phyloP scores from a whole-genome alignment of 371 early-diverging fungal genomes.

The Choanephora cucurbitarum region DNA sequence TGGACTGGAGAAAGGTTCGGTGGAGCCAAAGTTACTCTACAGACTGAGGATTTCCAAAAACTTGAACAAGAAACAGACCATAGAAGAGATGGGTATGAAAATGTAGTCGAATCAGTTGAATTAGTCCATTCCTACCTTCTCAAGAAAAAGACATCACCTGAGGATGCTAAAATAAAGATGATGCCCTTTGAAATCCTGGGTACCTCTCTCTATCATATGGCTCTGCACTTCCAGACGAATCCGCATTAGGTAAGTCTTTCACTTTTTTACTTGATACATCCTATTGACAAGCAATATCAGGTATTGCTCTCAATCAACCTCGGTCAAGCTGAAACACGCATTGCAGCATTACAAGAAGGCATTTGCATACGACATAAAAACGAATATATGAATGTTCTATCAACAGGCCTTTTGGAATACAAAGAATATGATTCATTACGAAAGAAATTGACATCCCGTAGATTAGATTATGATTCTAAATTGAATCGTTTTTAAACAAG shows the following conservation, averaged over 20 bases:
- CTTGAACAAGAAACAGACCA: slow-evolving; percentile 39
- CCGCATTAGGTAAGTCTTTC: slow-evolving; percentile 65
- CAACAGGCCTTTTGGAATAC: slow-evolving; percentile 51
- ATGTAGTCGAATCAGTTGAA: slow-evolving; percentile 33
- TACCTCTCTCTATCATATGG: slow-evolving; percentile 59
- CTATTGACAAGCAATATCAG: slow-evolving; percentile 24
- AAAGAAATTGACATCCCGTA: slow-evolving; percentile 84
- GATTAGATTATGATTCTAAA: slow-evolving; percentile 93
- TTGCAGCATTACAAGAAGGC: slow-evolving; percentile 65
- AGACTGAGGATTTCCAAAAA: slow-evolving; percentile 49
- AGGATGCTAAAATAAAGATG: slow-evolving; percentile 59
- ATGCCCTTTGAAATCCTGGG: slow-evolving; percentile 67
- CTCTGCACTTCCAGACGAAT: slow-evolving; percentile 55
- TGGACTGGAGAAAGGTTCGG: slow-evolving; percentile 58
- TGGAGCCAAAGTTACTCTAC: slow-evolving; percentile 46
- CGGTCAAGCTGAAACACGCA: slow-evolving; percentile 66
- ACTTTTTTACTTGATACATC: neutral
- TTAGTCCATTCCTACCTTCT: slow-evolving; percentile 32
- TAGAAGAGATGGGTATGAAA: slow-evolving; percentile 38
- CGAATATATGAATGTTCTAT: slow-evolving; percentile 50
- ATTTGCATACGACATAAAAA: slow-evolving; percentile 44
- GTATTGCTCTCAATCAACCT: slow-evolving; percentile 52
- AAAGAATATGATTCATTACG: slow-evolving; percentile 70
- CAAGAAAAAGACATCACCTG: slow-evolving; percentile 60
- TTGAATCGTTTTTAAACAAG: slow-evolving; percentile 80